Evolutionary conservation across 495 filamentous ascomycete species (phyloP), one percentile per base, ranked within the genome.

Genomic region (Cercophora samala): DNA sequence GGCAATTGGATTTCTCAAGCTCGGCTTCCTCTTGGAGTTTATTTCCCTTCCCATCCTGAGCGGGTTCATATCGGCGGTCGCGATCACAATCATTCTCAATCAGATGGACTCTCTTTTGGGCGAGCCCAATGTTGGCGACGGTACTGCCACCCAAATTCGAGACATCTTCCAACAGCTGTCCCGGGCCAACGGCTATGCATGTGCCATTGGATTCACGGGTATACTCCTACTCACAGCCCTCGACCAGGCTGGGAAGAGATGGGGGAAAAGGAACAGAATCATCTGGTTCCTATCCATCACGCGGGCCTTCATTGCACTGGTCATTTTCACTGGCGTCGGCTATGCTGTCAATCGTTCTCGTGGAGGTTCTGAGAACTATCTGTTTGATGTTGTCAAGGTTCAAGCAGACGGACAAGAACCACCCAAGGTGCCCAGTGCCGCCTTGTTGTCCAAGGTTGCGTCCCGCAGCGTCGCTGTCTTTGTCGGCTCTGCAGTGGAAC

Each of bases 11-110:
- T 71, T 85, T 25, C 72, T 84, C n/a, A 78, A 80, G 42, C 80
- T 85, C 21, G 83, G 83, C 18, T 85, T 84, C 63, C 72, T 85
- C 15, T 78, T 85, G 54, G 80, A 85, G 59, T 84, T 83, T 67
- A 78, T 85, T 66, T 84, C 83, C 1, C 74, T 81, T 8, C 83
- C 82, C 23, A 75, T 84, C 51, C 77, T 85, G 4, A 81, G 72
- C 56, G 83, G 83, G 54, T 84, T 83, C 75, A 82, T 85, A 67
- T 81, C 80, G 0, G 83, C 81, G 4, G 80, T 79, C 1, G 82
- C 81, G 46, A 76, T 85, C 66, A 82, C 77, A 21, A 84, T 83
- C 70, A 79, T 79, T 4, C 73, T 83, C 66, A 78, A 77, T 51
- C 82, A 84, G 68, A 76, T 85, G 61, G 75, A 65, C 32, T 77